Conservation (phyloP, 345 rosid species). For the Syzygium aromaticum region DNA sequence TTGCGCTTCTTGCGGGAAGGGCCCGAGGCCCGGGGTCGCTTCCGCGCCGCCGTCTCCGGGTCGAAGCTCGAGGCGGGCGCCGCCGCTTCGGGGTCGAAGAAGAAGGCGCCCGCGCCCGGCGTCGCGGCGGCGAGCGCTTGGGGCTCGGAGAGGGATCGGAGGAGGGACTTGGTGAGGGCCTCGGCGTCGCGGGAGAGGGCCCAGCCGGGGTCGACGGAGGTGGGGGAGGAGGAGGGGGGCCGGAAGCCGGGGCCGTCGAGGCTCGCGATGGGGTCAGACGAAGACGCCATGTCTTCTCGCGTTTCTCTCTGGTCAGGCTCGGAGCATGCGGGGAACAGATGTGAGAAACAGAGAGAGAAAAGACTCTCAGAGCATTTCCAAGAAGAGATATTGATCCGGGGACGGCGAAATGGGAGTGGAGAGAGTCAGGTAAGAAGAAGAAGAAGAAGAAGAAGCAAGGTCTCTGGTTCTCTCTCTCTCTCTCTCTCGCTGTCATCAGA, state of each 20-base stretch:
- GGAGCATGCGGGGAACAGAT: not conserved
- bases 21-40: slow-evolving; percentile 7
- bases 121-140: slow-evolving; percentile 5
- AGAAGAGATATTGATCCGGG: not conserved
- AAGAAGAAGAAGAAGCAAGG: not conserved
- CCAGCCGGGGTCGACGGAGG: slow-evolving; percentile 14
- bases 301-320: not conserved
- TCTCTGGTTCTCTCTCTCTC: not conserved
- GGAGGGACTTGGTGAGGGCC: slow-evolving; percentile 36
- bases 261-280: slow-evolving; percentile 24
- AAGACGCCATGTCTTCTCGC: slow-evolving; percentile 12
- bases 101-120: slow-evolving; percentile 1
- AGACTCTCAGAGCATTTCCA: not conserved
- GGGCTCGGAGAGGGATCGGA: slow-evolving; percentile 12
- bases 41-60: slow-evolving; percentile 13
- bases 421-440: not conserved
- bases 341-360: not conserved
- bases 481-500: not conserved
- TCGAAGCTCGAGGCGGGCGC: slow-evolving; percentile 13
- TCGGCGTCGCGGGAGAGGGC: slow-evolving; percentile 28
- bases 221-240: not conserved
- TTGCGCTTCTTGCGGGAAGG: slow-evolving; percentile 31
- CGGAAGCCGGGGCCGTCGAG: slow-evolving; percentile 14
- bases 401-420: not conserved
- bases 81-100: not conserved